Conservation (phyloP, 2,329 filamentous ascomycete species). For the Phialophora tarda region DNA sequence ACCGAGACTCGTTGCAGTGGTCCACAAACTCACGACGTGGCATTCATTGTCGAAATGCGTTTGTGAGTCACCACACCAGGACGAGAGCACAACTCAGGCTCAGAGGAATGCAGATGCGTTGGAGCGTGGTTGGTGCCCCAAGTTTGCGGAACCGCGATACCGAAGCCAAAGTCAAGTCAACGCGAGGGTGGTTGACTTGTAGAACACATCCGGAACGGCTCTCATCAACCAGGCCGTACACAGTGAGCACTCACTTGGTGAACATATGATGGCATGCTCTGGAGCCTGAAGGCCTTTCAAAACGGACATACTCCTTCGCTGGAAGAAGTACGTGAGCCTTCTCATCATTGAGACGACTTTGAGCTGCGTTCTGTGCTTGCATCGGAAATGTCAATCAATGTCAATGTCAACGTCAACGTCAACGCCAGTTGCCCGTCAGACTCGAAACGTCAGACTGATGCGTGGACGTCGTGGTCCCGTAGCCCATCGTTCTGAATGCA, state of each 20-base stretch:
- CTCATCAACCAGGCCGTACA: neutral
- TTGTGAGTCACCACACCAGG: neutral
- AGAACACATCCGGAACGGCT: neutral
- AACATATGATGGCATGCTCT: neutral
- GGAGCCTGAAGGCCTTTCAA: too few species aligned
- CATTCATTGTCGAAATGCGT: neutral
- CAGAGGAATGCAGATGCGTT: neutral
- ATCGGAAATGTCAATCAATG: too few species aligned
- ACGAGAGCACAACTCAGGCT: neutral
- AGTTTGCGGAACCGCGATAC: neutral
- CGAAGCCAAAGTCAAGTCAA: neutral
- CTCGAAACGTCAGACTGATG: neutral
- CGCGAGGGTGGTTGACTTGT: neutral
- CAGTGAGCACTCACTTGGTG: neutral
- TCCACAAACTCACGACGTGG: neutral
- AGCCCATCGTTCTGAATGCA: neutral
- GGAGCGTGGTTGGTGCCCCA: neutral
- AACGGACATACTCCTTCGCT: too few species aligned
- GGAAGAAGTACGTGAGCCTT: neutral
- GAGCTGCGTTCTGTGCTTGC: neutral
- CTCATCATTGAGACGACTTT: neutral
- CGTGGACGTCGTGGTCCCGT: neutral
- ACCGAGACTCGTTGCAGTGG: neutral
- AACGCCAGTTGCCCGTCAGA: neutral
- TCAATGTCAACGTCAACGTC: neutral